Evolutionary conservation across 1,284 basidiomycete species (phyloP).

Genomic region (Puccinia triticina): DNA sequence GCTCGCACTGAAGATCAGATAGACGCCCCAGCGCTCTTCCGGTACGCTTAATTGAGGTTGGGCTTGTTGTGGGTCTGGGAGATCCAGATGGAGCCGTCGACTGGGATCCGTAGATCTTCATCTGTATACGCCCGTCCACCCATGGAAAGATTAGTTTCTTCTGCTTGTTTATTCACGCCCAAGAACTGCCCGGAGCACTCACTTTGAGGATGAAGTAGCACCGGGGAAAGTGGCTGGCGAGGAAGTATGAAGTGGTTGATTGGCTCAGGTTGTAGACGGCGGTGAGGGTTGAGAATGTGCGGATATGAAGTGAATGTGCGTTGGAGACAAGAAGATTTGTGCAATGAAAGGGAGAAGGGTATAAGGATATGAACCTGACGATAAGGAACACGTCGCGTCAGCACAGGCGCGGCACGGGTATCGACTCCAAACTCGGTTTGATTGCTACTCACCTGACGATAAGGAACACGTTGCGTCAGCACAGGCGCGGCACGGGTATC

Average conservation of each 20-base stretch:
- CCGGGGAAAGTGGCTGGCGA: conserved; percentile 47
- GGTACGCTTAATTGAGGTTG: conserved; percentile 53
- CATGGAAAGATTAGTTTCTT: too few relatives aligned
- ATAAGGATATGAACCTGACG: too few relatives aligned
- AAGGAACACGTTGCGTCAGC: too few relatives aligned
- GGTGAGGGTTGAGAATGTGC: conserved; percentile 37
- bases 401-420: too few relatives aligned
- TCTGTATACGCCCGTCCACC: conserved; percentile 44
- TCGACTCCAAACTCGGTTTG: too few relatives aligned
- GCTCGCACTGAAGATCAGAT: conserved; percentile 53
- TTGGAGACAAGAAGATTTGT: too few relatives aligned
- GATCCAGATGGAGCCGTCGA: conserved; percentile 43
- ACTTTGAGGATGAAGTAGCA: conserved; percentile 53
- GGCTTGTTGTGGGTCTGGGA: conserved; percentile 53
- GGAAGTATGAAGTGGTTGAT: conserved; percentile 48
- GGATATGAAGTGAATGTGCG: too few relatives aligned
- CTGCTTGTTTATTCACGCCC: too few relatives aligned
- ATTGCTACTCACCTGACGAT: too few relatives aligned
- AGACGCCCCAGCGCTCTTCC: conserved; percentile 50
- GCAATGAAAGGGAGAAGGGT: too few relatives aligned
- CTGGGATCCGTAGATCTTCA: conserved; percentile 50
- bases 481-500: too few relatives aligned
- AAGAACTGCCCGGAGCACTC: not conserved
- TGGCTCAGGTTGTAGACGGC: conserved; percentile 19
- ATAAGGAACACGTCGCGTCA: too few relatives aligned